Conservation (phyloP, 2,329 filamentous ascomycete genomes). For the Fusarium palustre region DNA sequence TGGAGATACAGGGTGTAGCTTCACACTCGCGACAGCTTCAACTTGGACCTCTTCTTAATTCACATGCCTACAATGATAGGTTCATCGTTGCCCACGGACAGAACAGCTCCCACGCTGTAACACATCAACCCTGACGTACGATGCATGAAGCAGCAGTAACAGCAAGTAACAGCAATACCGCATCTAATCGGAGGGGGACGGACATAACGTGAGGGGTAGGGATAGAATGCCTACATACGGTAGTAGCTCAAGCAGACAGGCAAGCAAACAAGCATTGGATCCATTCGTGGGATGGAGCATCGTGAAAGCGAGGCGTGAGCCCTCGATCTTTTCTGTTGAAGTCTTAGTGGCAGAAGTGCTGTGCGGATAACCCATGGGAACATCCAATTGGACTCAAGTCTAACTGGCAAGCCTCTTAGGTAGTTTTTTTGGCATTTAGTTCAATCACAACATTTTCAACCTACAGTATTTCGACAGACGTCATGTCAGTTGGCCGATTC, state of each 20-base stretch:
- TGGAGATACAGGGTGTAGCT: slow-evolving; percentile 25
- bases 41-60: slow-evolving; percentile 40
- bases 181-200: slow-evolving; percentile 7
- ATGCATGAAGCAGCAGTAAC: slow-evolving; percentile 29
- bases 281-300: slow-evolving; percentile 28
- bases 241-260: background rate
- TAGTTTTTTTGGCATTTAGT: background rate
- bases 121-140: slow-evolving; percentile 37
- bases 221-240: slow-evolving; percentile 18
- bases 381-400: slow-evolving; percentile 32
- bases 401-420: background rate
- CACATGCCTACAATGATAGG: slow-evolving; percentile 50
- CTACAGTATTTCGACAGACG: slow-evolving; percentile 5
- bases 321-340: slow-evolving; percentile 26
- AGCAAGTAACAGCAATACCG: slow-evolving; percentile 11
- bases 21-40: slow-evolving; percentile 33
- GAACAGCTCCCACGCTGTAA: slow-evolving; percentile 27
- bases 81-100: slow-evolving; percentile 43
- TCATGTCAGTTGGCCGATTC: slow-evolving; percentile 19
- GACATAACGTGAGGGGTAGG: slow-evolving; percentile 30
- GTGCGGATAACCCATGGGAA: slow-evolving; percentile 1
- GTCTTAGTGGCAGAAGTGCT: slow-evolving; percentile 18
- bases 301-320: slow-evolving; percentile 27
- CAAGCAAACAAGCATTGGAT: slow-evolving; percentile 16
- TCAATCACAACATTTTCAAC: background rate